A percentile compares a stretch with the other conserved stretches of the same genome.
phyloP scores from a whole-genome alignment of 2,329 filamentous ascomycete species.

The Zymoseptoria crescenta region DNA sequence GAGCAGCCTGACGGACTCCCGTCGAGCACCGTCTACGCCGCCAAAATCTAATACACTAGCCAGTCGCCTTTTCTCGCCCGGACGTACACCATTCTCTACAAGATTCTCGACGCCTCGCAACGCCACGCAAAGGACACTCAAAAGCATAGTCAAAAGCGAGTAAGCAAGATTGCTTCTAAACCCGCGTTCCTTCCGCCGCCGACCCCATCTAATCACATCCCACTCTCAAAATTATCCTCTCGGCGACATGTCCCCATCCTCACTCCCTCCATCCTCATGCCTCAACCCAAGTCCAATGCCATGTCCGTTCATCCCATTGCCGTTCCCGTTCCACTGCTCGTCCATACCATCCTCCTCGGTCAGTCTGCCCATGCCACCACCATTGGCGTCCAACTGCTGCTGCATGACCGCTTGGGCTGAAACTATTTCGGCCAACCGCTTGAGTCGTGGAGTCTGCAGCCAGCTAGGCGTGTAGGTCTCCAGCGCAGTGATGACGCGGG shows the following conservation, averaged over 20 bases:
- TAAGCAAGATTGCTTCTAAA: neutral
- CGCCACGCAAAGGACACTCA: neutral
- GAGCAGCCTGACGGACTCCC: neutral
- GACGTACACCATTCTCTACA: neutral
- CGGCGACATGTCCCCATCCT: conserved; percentile 3
- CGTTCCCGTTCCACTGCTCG: conserved; percentile 14
- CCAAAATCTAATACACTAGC: neutral
- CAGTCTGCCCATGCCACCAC: conserved; percentile 18
- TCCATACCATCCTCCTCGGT: conserved; percentile 19
- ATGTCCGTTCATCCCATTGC: conserved; percentile 6
- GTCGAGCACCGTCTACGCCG: neutral
- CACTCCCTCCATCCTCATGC: conserved; percentile 2
- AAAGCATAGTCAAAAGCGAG: neutral
- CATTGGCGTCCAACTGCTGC: conserved; percentile 30
- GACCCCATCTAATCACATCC: neutral
- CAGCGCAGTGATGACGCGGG: conserved; percentile 85
- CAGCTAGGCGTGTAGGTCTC: conserved; percentile 98
- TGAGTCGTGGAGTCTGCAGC: conserved; percentile 91
- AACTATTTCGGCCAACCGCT: conserved; percentile 96
- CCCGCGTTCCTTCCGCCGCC: neutral
- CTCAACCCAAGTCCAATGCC: conserved; percentile 1
- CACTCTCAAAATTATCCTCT: neutral
- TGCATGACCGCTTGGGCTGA: conserved; percentile 93
- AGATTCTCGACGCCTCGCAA: neutral
- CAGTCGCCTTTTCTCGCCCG: neutral